Base-by-base conservation (phyloP, 805 yeast species). In the Pichia cabralensis region DNA sequence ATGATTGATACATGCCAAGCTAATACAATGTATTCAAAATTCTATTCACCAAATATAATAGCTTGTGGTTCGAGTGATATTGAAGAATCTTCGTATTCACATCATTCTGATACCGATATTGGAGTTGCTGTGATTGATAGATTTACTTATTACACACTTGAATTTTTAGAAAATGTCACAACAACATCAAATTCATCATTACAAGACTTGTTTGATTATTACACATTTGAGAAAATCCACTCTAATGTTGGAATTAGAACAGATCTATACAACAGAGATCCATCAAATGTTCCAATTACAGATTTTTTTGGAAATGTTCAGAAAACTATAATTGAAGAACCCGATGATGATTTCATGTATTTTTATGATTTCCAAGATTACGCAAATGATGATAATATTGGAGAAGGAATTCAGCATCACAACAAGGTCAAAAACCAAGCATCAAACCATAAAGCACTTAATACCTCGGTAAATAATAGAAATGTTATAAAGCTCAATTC, bases 1-100 rank as follows among this genome's bases (percentile, higher is more conserved):
- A 92, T 92, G 97, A 81, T 92, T 44, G 99, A 92, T 57, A 92
- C 99, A 0, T 92, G 99, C 53, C 98, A 92, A 64, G 98, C 98
- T 18, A 92, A 89, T 59, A 85, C 98, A 12, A 89, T 92, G 98
- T 92, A 81, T 60, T 79, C 94, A 38, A 74, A 80, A 50, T 76
- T 89, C 52, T 86, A 85, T 54, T 80, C 95, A 8, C 97, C 98
- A 22, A 86, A 92, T 54, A 74, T 92, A 30, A 59, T 92, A 34
- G 84, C 96, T 1, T 94, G 89, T 23, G 99, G 98, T 1, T 85
- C 96, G 1, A 81, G 94, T 8, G 80, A 71, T 44, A 43, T 84
- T 7, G 95, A 80, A 36, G 96, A 92, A 58, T 77, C 89, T 33
- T 84, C 95, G 3, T 92, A 86, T 52, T 86, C 96, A 2, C 97